phyloP scores from a whole-genome alignment of 345 rosid genomes.

The Camelina hispida region DNA sequence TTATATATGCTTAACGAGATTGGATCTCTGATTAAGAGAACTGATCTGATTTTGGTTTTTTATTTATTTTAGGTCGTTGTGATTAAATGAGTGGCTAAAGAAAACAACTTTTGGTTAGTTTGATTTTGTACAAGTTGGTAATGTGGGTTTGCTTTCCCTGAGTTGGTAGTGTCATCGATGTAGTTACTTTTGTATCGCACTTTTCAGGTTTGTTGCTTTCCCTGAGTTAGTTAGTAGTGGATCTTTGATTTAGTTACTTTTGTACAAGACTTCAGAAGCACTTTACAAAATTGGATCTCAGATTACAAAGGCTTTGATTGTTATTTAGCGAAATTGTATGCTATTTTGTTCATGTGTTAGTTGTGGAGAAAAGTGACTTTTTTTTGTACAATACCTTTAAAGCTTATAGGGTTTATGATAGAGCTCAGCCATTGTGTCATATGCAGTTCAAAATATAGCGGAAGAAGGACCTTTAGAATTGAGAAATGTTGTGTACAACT shows the following conservation, averaged over 20 bases:
- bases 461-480: not conserved
- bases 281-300: not conserved
- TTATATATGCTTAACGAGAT: not conserved
- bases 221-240: not conserved
- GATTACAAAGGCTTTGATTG: not conserved
- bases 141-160: not conserved
- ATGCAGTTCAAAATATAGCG: not conserved
- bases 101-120: not conserved
- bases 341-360: not conserved
- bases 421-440: not conserved
- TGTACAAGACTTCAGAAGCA: not conserved
- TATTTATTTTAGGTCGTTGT: not conserved
- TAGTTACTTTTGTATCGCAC: not conserved
- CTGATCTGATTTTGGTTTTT: not conserved
- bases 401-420: constrained; percentile 8
- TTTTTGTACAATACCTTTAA: not conserved
- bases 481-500: not conserved
- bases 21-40: not conserved
- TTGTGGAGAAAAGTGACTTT: not conserved
- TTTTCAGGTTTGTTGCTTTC: not conserved
- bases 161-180: not conserved
- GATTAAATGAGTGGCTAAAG: not conserved
- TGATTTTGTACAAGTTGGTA: not conserved
- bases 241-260: not conserved
- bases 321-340: not conserved